These are phyloP conservation scores for Colletotrichum agaves DNA, from an alignment of 2,329 filamentous ascomycete species.

Conservation along the genomic window DNA sequence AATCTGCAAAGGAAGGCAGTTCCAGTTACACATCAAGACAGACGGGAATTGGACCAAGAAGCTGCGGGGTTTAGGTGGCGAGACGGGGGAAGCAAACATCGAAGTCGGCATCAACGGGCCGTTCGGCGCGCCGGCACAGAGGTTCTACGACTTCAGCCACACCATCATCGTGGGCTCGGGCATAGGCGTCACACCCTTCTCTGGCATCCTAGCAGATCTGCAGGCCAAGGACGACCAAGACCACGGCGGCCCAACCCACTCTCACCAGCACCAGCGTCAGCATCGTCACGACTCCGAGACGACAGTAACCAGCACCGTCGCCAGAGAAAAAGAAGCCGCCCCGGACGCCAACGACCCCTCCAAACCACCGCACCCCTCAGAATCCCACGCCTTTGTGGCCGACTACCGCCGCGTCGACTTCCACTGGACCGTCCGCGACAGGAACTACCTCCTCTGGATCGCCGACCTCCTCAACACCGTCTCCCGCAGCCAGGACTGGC, in stretches of 20 bases:
- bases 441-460: conserved; percentile 67
- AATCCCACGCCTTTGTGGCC: conserved; percentile 44
- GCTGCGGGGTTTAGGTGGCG: conserved; percentile 55
- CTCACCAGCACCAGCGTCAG: conserved; percentile 23
- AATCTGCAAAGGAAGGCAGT: conserved; percentile 60
- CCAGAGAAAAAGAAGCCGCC: not conserved
- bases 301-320: conserved; percentile 8
- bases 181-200: conserved; percentile 68
- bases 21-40: conserved; percentile 68
- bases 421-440: conserved; percentile 69
- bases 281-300: conserved; percentile 37
- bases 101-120: conserved; percentile 66
- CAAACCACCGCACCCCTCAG: conserved; percentile 35
- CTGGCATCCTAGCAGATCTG: conserved; percentile 65
- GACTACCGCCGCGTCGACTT: conserved; percentile 65
- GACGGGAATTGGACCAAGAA: conserved; percentile 66
- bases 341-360: conserved; percentile 21
- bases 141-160: conserved; percentile 68
- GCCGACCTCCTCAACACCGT: conserved; percentile 65
- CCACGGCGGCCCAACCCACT: conserved; percentile 43
- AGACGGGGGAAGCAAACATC: conserved; percentile 50
- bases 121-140: conserved; percentile 67
- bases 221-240: conserved; percentile 57
- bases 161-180: conserved; percentile 66
- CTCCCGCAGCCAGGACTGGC: conserved; percentile 50